Base-by-base conservation (phyloP, 2,329 filamentous ascomycete genomes). In the Pseudovirgaria hyperparasitica region DNA sequence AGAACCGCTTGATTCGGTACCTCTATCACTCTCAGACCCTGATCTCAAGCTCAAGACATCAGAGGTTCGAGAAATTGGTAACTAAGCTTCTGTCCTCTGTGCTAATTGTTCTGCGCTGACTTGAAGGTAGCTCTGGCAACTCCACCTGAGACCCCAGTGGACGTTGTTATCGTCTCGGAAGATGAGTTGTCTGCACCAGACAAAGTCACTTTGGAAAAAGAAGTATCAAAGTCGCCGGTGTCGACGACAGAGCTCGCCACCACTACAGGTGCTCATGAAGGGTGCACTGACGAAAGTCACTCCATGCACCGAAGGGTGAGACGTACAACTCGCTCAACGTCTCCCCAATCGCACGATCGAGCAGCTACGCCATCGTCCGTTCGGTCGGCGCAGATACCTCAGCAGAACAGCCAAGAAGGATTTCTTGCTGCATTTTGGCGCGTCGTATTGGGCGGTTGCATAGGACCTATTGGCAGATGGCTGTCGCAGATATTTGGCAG, bases 1-100 rank as follows among this genome's bases (percentile, higher is more conserved):
- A 26, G 34, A 35, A 2, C 11, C 17, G 13, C 10, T 29, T 5
- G 23, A 32, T 9, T 19, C 37, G 6, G 38, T 21, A 49, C 47
- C 3, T 45, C 48, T 6, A 38, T 43, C 5, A 16, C 39, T 4
- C 49, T 47, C 3, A 45, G 47, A 28, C 37, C 48, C 4, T 45
- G 42, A 27, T 50, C 47, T 9, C 50, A 47, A 2, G 40, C 41
- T n/a, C 41, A 48, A 26, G 14, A 10, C 12, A 16, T 13, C 25
- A 14, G 25, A 17, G 5, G 17, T 9, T n/a, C 11, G 19, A 19
- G 25, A 26, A 18, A 17, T 13, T 20, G 11, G 11, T n/a, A n/a
- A 9, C n/a, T 9, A 20, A 20, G 11, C n/a, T 9, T 9, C 9
- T 9, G 19, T 9, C n/a, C 9, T 9, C 19, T 9, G 19, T n/a